Evolutionary conservation across 768 basidiomycete genomes (phyloP).

Genomic region (Amanita jacksonii): DNA sequence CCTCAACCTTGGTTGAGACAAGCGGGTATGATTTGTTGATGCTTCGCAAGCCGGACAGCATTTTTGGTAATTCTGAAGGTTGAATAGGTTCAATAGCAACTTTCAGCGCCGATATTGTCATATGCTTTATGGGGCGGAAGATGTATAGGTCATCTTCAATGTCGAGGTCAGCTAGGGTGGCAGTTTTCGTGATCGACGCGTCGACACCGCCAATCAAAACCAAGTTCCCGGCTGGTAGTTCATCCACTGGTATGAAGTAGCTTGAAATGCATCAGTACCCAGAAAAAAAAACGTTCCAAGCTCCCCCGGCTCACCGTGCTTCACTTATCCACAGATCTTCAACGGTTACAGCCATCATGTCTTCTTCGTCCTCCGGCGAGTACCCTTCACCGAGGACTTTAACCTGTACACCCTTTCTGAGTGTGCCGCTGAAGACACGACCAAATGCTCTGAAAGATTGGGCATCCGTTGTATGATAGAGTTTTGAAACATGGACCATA

Average conservation of each 20-base stretch:
- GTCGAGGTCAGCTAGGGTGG: conserved; percentile 68
- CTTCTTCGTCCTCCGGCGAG: conserved; percentile 98
- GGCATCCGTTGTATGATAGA: conserved; percentile 95
- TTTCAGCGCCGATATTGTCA: conserved; percentile 95
- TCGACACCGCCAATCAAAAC: conserved; percentile 91
- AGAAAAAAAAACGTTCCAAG: neutral
- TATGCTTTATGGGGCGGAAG: conserved; percentile 93
- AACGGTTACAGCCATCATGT: conserved; percentile 79
- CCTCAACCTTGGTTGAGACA: conserved; percentile 91
- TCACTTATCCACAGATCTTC: conserved; percentile 90
- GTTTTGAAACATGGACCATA: conserved; percentile 88
- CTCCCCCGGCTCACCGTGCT: conserved; percentile 53
- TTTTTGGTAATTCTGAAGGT: conserved; percentile 96
- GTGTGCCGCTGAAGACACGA: conserved; percentile 85
- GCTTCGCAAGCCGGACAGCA: conserved; percentile 93
- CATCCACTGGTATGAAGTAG: conserved; percentile 85
- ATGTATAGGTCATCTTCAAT: conserved; percentile 86
- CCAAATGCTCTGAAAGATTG: conserved; percentile 96
- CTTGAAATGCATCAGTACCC: conserved; percentile 6
- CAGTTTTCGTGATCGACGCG: conserved; percentile 90
- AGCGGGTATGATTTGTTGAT: conserved; percentile 98
- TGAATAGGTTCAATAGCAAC: conserved; percentile 97
- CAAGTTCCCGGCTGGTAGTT: conserved; percentile 85
- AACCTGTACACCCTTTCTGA: conserved; percentile 72
- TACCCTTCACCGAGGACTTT: conserved; percentile 99